A percentile compares a stretch with the other conserved stretches of the same genome.
These are phyloP conservation scores for Podaxis sp. DNA, from an alignment of 768 basidiomycete species.

Conservation along the genomic window DNA sequence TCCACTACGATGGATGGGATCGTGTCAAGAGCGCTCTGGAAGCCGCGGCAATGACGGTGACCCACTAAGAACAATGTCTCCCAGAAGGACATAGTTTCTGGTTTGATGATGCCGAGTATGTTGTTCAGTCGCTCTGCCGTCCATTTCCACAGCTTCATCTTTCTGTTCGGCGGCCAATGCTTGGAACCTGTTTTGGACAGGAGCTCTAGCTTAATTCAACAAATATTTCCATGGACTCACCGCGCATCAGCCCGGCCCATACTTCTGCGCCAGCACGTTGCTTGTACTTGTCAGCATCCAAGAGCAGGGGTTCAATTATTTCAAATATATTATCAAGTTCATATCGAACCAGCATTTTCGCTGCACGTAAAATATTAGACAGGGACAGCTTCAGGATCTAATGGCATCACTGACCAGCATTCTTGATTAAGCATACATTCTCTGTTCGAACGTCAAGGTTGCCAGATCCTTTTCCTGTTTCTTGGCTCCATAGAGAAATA, in stretches of 20 bases:
- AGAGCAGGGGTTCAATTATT: constrained; percentile 60
- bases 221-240: constrained; percentile 33
- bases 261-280: constrained; percentile 74
- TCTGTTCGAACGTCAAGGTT: constrained; percentile 57
- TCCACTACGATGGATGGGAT: constrained; percentile 31
- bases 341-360: constrained; percentile 61
- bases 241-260: constrained; percentile 72
- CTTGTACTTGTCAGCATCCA: constrained; percentile 76
- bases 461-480: constrained; percentile 58
- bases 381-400: background rate
- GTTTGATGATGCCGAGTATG: constrained; percentile 76
- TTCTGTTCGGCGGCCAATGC: constrained; percentile 68
- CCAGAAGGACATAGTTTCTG: constrained; percentile 82
- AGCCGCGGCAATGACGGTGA: background rate
- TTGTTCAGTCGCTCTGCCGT: constrained; percentile 54
- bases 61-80: constrained; percentile 61
- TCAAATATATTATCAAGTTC: constrained; percentile 52
- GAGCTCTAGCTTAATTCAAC: background rate
- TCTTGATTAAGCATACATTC: constrained; percentile 42
- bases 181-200: constrained; percentile 58
- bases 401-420: constrained; percentile 29
- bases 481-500: constrained; percentile 74
- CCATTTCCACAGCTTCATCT: constrained; percentile 73
- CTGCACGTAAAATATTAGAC: constrained; percentile 34
- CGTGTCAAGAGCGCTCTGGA: background rate